phyloP scores from a whole-genome alignment of 192 early-diverging fungal species.

The Rhizophlyctis rosea region DNA sequence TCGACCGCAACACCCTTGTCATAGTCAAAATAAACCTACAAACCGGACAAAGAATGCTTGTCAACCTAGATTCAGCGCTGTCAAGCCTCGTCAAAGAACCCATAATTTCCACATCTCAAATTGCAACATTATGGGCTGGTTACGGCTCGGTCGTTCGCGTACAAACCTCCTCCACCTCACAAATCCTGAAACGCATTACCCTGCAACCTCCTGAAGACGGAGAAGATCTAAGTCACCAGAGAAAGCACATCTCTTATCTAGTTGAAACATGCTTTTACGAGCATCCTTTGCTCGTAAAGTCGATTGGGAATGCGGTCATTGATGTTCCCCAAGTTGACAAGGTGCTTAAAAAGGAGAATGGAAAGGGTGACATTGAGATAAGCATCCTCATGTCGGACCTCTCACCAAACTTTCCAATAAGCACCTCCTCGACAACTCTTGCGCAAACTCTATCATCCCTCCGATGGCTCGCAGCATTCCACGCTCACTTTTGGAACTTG shows the following conservation, averaged over 20 bases:
- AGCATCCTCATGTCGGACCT: slow-evolving; percentile 25
- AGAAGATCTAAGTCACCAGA: slow-evolving; percentile 5
- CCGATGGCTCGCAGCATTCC: slow-evolving; percentile 33
- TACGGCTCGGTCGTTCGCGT: slow-evolving; percentile 25
- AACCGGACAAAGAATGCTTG: too few relatives aligned
- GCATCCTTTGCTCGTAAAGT: slow-evolving; percentile 1
- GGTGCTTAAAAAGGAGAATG: background rate
- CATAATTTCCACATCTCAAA: too few relatives aligned
- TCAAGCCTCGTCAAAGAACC: too few relatives aligned
- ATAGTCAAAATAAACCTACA: too few relatives aligned
- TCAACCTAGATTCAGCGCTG: too few relatives aligned
- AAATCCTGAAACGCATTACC: slow-evolving; percentile 15
- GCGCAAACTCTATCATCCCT: slow-evolving; percentile 10
- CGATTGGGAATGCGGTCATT: slow-evolving; percentile 3
- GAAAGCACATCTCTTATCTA: slow-evolving; percentile 28
- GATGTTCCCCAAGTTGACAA: background rate
- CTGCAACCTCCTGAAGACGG: background rate
- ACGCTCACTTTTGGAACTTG: slow-evolving; percentile 28
- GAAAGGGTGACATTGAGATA: background rate
- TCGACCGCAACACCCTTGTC: too few relatives aligned
- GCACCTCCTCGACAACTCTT: background rate
- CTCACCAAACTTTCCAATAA: slow-evolving; percentile 2
- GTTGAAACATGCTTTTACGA: slow-evolving; percentile 22
- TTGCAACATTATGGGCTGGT: slow-evolving; percentile 27
- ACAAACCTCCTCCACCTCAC: background rate